phyloP scores from a whole-genome alignment of 441 rosid species.

The Jatropha multifida region DNA sequence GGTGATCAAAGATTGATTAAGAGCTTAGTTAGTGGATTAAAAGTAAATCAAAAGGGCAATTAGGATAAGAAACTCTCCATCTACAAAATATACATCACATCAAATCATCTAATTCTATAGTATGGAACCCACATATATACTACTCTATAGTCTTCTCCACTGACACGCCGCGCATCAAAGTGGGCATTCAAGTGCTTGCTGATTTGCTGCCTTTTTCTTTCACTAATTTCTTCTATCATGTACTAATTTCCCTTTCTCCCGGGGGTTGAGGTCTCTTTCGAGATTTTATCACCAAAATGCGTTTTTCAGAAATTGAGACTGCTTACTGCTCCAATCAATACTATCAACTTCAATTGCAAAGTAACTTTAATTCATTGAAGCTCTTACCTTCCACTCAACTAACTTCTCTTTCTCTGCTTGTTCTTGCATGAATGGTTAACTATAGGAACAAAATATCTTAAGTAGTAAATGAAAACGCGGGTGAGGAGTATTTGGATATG shows the following conservation, averaged over 20 bases:
- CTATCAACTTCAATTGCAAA: too few species aligned
- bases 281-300: not conserved
- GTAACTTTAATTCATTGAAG: too few species aligned
- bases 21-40: not conserved
- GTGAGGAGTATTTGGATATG: not conserved
- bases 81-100: constrained; percentile 21
- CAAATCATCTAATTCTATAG: constrained; percentile 23
- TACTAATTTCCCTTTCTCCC: constrained; percentile 14
- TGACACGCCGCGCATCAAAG: constrained; percentile 9
- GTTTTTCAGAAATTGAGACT: too few species aligned
- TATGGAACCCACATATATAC: constrained; percentile 26
- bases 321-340: too few species aligned
- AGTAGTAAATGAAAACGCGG: not conserved
- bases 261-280: too few species aligned
- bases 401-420: too few species aligned
- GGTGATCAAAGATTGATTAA: not conserved
- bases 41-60: not conserved
- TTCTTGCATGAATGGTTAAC: too few species aligned
- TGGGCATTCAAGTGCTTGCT: constrained; percentile 24
- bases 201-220: constrained; percentile 28
- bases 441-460: too few species aligned
- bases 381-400: too few species aligned
- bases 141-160: constrained; percentile 15
- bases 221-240: constrained; percentile 8
- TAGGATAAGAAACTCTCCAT: constrained; percentile 11